A percentile compares a stretch with the other conserved stretches of the same genome.
Evolutionary conservation across 2,329 filamentous ascomycete species (phyloP).

Genomic region (Salinomyces thailandicus): DNA sequence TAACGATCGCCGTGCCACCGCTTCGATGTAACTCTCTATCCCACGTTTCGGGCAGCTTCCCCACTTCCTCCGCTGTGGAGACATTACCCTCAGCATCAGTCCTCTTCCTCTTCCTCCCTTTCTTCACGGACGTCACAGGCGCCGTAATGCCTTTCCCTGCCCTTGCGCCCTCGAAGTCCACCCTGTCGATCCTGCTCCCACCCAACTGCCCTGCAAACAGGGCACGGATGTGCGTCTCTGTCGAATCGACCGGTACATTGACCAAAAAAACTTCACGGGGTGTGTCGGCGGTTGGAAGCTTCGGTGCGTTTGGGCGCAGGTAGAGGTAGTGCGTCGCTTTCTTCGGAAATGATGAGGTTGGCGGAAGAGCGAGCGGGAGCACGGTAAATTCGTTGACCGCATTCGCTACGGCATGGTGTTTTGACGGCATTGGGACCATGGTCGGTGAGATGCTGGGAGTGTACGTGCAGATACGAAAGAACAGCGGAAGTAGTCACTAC

Average conservation of each 20-base stretch:
- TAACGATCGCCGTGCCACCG: constrained; percentile 67
- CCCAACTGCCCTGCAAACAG: constrained; percentile 67
- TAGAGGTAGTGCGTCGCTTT: constrained; percentile 72
- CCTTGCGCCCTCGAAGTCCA: constrained; percentile 60
- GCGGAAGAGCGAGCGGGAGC: constrained; percentile 57
- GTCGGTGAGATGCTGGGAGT: not conserved
- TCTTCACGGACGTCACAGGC: constrained; percentile 25
- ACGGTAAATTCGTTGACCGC: constrained; percentile 54
- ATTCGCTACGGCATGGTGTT: constrained; percentile 4
- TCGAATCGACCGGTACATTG: constrained; percentile 78
- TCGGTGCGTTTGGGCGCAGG: constrained; percentile 71
- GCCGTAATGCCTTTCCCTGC: constrained; percentile 30
- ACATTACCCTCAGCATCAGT: constrained; percentile 25
- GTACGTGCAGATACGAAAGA: not conserved
- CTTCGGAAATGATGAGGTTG: constrained; percentile 51
- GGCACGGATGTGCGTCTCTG: constrained; percentile 61
- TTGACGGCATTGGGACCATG: constrained; percentile 26
- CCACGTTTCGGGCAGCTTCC: constrained; percentile 46
- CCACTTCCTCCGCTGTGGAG: constrained; percentile 40
- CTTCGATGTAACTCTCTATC: constrained; percentile 56
- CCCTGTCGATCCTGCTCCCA: constrained; percentile 64
- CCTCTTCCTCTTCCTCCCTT: constrained; percentile 48
- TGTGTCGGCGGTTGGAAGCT: constrained; percentile 62
- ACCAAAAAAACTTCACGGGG: constrained; percentile 78
- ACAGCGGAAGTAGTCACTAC: not conserved